Base-by-base conservation (phyloP, 306 rosid genomes). In the Trichosanthes cucumerina region DNA sequence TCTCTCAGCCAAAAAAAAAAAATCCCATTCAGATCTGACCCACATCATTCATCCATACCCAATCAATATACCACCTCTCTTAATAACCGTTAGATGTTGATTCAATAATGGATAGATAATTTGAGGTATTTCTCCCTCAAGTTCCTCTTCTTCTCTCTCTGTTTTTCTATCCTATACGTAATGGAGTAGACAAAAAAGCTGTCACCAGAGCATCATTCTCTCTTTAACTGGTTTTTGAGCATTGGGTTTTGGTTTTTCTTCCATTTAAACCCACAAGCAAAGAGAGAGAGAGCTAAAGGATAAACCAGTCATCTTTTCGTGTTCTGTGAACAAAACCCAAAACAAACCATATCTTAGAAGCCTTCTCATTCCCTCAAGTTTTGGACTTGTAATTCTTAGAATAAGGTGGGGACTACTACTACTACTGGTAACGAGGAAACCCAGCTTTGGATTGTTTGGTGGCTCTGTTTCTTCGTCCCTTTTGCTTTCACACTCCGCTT, bases 151-250 rank as follows among this genome's bases (percentile, higher is more conserved):
- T 41, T 14, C 0, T 19, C 4, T 31, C 16, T 8, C 0, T 65
- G 2, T 16, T 10, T 41, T 11, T 47, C 44, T 31, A 52, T 33
- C 78, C 14, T 28, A 24, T 49, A 49, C 62, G 15, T 52, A 74
- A 18, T 24, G 58, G 47, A 74, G 2, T 74, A 52, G 39, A 74
- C 78, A 74, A 52, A 74, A 74, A 31, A 26, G 18, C 46, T 52
- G 63, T 74, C 78, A 52, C 63, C 63, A 74, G 63, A 50, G 63
- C 44, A 49, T 74, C 78, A 73, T 26, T 47, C 77, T 47, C 36
- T 72, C 43, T 19, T 16, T 16, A 47, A 72, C 43, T 72, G 24
- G 59, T 49, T 47, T 72, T 21, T 24, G 9, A 47, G 41, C 39
- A 65, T 65, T 65, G 43, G 13, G 31, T 43, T 70, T 54, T 43